Conservation (phyloP, 1,284 basidiomycete genomes). For the Trichosporon coremiiforme region DNA sequence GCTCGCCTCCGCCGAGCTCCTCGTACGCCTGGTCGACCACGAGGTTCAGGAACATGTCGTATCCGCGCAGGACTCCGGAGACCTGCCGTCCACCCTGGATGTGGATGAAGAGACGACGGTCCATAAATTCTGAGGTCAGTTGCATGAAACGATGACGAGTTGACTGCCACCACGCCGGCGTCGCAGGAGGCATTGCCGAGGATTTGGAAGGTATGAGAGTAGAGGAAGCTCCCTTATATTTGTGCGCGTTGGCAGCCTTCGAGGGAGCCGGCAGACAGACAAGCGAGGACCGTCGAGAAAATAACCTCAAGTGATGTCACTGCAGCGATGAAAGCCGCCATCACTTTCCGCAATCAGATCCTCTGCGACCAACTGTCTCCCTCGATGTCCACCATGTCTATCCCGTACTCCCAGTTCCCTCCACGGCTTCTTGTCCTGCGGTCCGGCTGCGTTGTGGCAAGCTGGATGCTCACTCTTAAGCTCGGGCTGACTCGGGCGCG, state of each 20-base stretch:
- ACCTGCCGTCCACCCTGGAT: slow-evolving; percentile 96
- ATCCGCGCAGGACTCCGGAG: slow-evolving; percentile 91
- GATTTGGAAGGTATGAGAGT: no score
- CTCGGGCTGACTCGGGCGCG: slow-evolving; percentile 87
- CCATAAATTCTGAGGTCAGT: slow-evolving; percentile 77
- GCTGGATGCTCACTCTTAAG: slow-evolving; percentile 70
- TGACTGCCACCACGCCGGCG: background rate
- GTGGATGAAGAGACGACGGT: slow-evolving; percentile 93
- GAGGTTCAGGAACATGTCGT: slow-evolving; percentile 98
- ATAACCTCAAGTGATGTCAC: background rate
- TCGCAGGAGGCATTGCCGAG: background rate
- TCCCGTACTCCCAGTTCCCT: background rate
- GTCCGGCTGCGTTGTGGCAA: background rate
- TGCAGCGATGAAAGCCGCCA: background rate
- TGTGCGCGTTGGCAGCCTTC: no score
- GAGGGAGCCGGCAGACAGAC: no score
- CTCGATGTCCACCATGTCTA: no score
- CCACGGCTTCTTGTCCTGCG: background rate
- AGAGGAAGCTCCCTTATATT: no score
- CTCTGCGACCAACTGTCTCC: no score
- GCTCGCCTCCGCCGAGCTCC: slow-evolving; percentile 85
- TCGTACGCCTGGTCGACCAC: slow-evolving; percentile 95
- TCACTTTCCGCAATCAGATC: background rate
- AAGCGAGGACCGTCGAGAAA: no score
- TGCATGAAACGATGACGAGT: background rate